Percentiles rank a stretch among this genome's conserved stretches.
phyloP scores from a whole-genome alignment of 371 early-diverging fungal species.

The Capniomyces stellatus region DNA sequence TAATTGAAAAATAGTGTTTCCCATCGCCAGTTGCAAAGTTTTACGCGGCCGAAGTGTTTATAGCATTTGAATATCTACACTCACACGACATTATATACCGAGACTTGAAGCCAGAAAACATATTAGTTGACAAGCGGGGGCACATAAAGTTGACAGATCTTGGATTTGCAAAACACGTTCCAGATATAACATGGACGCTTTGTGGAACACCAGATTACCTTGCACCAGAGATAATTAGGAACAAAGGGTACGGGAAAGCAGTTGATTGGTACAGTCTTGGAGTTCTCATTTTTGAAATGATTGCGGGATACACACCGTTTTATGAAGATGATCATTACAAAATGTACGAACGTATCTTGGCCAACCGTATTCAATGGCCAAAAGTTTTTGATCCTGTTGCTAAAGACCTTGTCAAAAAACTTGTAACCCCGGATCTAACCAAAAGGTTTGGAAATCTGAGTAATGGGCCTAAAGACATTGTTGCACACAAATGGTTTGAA shows the following conservation, averaged over 20 bases:
- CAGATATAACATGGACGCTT: constrained; percentile 89
- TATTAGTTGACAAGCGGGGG: constrained; percentile 69
- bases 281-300: constrained; percentile 87
- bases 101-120: constrained; percentile 87
- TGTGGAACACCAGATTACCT: constrained; percentile 99
- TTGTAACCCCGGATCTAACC: constrained; percentile 72
- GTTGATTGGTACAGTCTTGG: constrained; percentile 97
- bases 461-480: constrained; percentile 78
- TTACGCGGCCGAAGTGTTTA: constrained; percentile 55
- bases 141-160: constrained; percentile 98
- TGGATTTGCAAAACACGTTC: constrained; percentile 95
- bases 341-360: constrained; percentile 87
- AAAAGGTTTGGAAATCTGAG: constrained; percentile 84
- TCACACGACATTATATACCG: constrained; percentile 82
- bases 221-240: constrained; percentile 94
- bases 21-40: constrained; percentile 75
- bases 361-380: constrained; percentile 73
- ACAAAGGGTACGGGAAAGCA: constrained; percentile 84
- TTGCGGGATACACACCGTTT: constrained; percentile 87
- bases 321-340: constrained; percentile 90
- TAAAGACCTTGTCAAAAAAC: constrained; percentile 71
- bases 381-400: constrained; percentile 73
- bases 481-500: constrained; percentile 85
- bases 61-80: constrained; percentile 79
- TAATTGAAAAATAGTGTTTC: constrained; percentile 36